phyloP scores from a whole-genome alignment of 805 yeast species.

The Starmerella ratchasimensis region DNA sequence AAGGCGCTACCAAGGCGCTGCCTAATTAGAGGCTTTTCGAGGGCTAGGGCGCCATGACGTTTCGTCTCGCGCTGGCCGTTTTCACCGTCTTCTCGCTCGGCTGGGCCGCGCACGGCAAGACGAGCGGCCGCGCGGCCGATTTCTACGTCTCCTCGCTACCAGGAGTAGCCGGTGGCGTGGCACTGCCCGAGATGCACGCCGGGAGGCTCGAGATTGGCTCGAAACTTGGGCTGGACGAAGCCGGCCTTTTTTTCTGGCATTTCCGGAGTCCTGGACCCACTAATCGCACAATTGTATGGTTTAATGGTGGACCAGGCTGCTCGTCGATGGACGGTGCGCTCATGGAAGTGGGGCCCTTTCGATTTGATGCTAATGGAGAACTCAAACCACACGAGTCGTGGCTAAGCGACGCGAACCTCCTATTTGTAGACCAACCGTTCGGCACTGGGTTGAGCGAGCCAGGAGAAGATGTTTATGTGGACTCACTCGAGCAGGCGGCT shows the following conservation, averaged over 20 bases:
- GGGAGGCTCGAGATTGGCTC: slow-evolving; percentile 48
- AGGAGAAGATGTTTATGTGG: slow-evolving; percentile 31
- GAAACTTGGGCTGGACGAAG: slow-evolving; percentile 35
- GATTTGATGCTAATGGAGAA: slow-evolving; percentile 36
- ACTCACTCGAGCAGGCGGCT: slow-evolving; percentile 36
- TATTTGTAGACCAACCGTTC: slow-evolving; percentile 87
- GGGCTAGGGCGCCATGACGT: too few species aligned
- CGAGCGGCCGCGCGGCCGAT: slow-evolving; percentile 13
- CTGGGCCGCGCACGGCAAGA: slow-evolving; percentile 3
- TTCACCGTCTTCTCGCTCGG: too few species aligned
- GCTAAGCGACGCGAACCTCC: slow-evolving; percentile 63
- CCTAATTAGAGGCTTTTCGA: too few species aligned
- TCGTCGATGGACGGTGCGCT: slow-evolving; percentile 96
- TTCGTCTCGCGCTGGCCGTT: too few species aligned
- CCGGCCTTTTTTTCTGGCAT: slow-evolving; percentile 60
- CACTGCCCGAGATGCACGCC: slow-evolving; percentile 34
- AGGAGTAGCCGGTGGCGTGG: slow-evolving; percentile 18
- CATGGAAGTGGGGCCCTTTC: slow-evolving; percentile 81
- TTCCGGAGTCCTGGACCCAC: slow-evolving; percentile 30
- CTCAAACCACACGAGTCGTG: slow-evolving; percentile 53
- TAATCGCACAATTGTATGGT: slow-evolving; percentile 48
- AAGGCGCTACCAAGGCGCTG: too few species aligned
- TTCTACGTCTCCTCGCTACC: slow-evolving; percentile 26
- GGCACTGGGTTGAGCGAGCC: slow-evolving; percentile 82
- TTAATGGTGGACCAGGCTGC: slow-evolving; percentile 98